Conservation (phyloP, 805 yeast genomes). For the Barnettozyma populi region DNA sequence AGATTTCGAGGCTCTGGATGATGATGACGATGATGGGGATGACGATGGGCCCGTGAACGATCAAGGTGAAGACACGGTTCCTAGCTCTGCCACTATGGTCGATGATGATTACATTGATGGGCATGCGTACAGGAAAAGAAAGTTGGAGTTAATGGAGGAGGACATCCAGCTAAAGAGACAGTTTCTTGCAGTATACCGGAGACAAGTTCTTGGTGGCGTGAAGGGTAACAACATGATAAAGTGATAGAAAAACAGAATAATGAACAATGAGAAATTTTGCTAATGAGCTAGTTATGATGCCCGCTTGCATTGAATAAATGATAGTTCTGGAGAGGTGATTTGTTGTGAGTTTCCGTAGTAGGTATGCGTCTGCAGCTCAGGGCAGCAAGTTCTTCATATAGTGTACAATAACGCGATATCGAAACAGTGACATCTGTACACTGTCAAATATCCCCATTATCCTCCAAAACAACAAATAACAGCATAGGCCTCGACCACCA, state of each 20-base stretch:
- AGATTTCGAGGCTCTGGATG: background rate
- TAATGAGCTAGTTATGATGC: background rate
- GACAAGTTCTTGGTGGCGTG: background rate
- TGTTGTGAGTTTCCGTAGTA: no score
- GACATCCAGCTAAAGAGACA: background rate
- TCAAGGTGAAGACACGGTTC: background rate
- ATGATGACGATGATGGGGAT: background rate
- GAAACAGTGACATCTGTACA: no score
- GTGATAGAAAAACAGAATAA: background rate
- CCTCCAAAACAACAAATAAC: background rate
- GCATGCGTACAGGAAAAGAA: background rate
- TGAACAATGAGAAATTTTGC: background rate
- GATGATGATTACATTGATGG: background rate
- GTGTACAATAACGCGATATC: no score
- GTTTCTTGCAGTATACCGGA: slow-evolving; percentile 1
- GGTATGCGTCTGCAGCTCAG: no score
- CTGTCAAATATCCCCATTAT: no score
- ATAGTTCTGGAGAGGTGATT: no score
- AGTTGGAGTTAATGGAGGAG: background rate
- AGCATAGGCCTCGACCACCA: no score
- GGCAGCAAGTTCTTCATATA: no score
- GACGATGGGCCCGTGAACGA: background rate
- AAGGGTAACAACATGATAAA: background rate
- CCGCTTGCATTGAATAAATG: background rate
- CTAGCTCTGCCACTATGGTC: background rate